Conservation (phyloP, 2,329 filamentous ascomycete genomes). For the Colletotrichum musicola region DNA sequence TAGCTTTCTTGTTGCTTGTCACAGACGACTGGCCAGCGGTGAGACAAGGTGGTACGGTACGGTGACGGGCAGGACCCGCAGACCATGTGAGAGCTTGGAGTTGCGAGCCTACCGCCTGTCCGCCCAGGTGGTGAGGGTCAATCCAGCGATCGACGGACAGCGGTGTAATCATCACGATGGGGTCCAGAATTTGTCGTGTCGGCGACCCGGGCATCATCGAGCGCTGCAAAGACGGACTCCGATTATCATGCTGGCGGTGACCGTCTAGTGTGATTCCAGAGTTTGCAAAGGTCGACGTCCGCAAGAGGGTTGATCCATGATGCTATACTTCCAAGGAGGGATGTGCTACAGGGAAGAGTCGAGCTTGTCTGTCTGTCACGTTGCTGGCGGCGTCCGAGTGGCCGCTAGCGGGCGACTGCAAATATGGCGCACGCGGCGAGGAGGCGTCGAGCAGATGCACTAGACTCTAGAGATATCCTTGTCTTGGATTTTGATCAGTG, state of each 20-base stretch:
- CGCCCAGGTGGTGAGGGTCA: not conserved
- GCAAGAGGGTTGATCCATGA: slow-evolving; percentile 29
- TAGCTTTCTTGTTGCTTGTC: not conserved
- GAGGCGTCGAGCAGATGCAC: slow-evolving; percentile 7
- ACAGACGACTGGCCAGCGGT: slow-evolving; percentile 5
- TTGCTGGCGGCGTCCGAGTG: slow-evolving; percentile 22
- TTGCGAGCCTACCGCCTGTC: not conserved
- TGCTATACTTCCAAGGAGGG: slow-evolving; percentile 1
- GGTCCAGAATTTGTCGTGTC: not conserved
- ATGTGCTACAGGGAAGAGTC: slow-evolving; percentile 18
- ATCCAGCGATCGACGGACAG: not conserved
- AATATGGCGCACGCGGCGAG: slow-evolving; percentile 17
- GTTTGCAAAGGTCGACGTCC: slow-evolving; percentile 10
- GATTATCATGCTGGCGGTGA: not conserved
- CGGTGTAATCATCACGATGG: not conserved
- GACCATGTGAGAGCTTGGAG: slow-evolving; percentile 8
- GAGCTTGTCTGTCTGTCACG: not conserved
- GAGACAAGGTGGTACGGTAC: slow-evolving; percentile 32
- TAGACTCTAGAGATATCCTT: slow-evolving; percentile 7
- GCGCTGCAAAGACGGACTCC: slow-evolving; percentile 7
- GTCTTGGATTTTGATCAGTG: not conserved
- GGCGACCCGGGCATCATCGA: slow-evolving; percentile 2
- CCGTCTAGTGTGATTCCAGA: not conserved
- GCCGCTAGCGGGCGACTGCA: slow-evolving; percentile 14
- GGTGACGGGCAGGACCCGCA: slow-evolving; percentile 21